Conservation (phyloP, 2,329 filamentous ascomycete genomes). For the Mollisia scopiformis region DNA sequence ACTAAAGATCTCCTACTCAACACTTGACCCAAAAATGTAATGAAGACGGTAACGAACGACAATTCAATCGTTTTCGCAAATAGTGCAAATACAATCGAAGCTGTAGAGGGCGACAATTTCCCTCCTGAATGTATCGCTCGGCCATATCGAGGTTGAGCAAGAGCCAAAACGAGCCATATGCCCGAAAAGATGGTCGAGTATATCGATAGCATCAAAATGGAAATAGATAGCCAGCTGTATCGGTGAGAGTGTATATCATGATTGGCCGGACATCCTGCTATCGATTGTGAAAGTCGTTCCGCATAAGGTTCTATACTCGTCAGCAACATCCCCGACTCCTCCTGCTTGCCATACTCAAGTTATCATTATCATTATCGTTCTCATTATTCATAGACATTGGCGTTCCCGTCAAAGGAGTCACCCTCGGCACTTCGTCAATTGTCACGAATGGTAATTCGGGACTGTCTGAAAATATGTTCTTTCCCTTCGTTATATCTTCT, state of each 20-base stretch:
- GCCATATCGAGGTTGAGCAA: conserved; percentile 66
- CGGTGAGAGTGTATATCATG: conserved; percentile 28
- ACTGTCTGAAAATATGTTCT: conserved; percentile 17
- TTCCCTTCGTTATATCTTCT: conserved; percentile 14
- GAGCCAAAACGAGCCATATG: conserved; percentile 66
- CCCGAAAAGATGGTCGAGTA: conserved; percentile 68
- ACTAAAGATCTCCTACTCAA: conserved; percentile 70
- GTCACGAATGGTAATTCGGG: conserved; percentile 10
- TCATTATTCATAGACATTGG: conserved; percentile 10
- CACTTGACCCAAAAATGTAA: conserved; percentile 74
- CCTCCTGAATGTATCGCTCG: conserved; percentile 55
- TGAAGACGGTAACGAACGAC: conserved; percentile 77
- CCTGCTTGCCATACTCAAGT: conserved; percentile 2
- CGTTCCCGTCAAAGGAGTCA: neutral
- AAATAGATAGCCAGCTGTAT: conserved; percentile 51
- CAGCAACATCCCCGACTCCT: neutral
- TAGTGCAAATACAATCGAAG: conserved; percentile 68
- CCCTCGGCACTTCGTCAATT: neutral
- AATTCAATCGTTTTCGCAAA: conserved; percentile 79
- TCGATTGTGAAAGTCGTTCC: neutral
- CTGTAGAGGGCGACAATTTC: conserved; percentile 61
- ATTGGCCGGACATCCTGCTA: conserved; percentile 24
- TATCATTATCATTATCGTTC: conserved; percentile 18
- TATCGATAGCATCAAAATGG: conserved; percentile 52
- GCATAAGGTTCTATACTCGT: conserved; percentile 12